These are phyloP conservation scores for Acanthamoeba castellanii DNA, from an alignment of 208 protist genomes.

Conservation along the genomic window DNA sequence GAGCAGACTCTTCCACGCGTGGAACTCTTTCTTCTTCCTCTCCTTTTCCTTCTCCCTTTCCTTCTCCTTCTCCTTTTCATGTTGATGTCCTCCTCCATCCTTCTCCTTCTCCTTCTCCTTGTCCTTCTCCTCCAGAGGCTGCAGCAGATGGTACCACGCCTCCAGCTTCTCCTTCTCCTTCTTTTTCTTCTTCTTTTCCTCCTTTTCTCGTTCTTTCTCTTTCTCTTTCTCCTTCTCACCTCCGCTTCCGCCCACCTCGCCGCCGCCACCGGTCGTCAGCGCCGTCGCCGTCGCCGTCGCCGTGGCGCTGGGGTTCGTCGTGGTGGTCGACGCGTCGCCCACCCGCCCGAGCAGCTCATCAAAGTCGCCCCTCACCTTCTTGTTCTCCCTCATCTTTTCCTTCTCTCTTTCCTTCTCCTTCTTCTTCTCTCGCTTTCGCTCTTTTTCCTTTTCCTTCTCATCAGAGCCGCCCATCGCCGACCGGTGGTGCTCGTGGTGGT, in stretches of 20 bases:
- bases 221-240: background rate
- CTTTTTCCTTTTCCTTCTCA: background rate
- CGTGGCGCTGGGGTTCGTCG: background rate
- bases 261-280: background rate
- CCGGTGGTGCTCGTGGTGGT: background rate
- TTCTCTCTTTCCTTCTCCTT: background rate
- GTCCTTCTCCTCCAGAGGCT: background rate
- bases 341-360: background rate
- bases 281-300: background rate
- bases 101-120: background rate
- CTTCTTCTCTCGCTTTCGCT: background rate
- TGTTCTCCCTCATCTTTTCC: background rate
- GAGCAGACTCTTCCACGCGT: constrained; percentile 20
- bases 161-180: constrained; percentile 52
- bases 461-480: background rate
- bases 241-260: background rate
- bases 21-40: background rate
- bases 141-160: constrained; percentile 31
- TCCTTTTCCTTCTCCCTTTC: constrained; percentile 3
- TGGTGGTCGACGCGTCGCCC: background rate
- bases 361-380: background rate
- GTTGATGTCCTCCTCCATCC: background rate
- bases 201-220: background rate
- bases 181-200: constrained; percentile 38
- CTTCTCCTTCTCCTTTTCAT: background rate